Percentiles rank a stretch among this genome's conserved stretches.
Evolutionary conservation across 345 rosid genomes (phyloP).

Genomic region (Syzygium grande): DNA sequence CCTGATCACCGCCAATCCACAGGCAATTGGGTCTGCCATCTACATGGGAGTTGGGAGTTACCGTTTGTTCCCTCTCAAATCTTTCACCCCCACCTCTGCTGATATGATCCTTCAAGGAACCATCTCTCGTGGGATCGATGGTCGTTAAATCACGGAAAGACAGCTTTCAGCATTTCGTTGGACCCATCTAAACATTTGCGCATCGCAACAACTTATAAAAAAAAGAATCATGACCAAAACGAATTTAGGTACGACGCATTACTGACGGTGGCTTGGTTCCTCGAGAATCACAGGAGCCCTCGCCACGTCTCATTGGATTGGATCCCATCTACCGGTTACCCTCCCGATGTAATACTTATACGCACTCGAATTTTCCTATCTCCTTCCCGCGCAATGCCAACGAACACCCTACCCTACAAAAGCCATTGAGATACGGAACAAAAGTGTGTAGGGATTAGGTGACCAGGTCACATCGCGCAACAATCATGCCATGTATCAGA

Average conservation of each 20-base stretch:
- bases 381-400: background rate
- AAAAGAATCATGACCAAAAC: background rate
- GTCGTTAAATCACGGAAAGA: background rate
- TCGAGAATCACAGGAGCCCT: background rate
- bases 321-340: no score
- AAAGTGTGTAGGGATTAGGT: background rate
- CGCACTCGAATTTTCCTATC: background rate
- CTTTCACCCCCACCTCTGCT: background rate
- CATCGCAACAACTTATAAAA: no score
- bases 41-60: background rate
- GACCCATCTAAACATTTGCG: background rate
- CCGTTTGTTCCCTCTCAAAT: background rate
- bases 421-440: background rate
- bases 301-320: background rate
- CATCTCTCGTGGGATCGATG: background rate
- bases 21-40: background rate
- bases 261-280: background rate
- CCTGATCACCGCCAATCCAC: background rate
- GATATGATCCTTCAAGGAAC: background rate
- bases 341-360: no score
- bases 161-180: background rate
- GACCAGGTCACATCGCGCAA: background rate
- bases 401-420: background rate
- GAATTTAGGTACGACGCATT: background rate
- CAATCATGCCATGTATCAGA: background rate